Conservation (phyloP, 352 stramenopile genomes). For the Paralagenidium karlingii region DNA sequence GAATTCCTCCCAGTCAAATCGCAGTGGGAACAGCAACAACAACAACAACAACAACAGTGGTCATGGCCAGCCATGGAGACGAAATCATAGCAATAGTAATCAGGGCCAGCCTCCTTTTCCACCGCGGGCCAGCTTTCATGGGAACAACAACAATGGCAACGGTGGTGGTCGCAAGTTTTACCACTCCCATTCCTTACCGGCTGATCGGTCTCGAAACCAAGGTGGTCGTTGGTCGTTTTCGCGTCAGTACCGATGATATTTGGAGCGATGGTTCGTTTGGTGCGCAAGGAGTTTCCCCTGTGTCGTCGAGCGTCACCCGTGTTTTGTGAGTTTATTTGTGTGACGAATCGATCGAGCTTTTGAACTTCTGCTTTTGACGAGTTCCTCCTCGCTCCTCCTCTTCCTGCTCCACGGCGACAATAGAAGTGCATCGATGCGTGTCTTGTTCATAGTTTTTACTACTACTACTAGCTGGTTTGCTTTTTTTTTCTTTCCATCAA, state of each 20-base stretch:
- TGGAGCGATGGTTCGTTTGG: no score
- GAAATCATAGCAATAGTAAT: constrained; percentile 56
- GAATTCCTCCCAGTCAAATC: background rate
- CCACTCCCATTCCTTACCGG: constrained; percentile 29
- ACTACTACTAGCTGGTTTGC: no score
- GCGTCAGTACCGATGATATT: constrained; percentile 19
- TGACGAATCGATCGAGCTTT: no score
- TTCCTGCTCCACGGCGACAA: no score
- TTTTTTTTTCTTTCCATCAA: no score
- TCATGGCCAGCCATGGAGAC: constrained; percentile 36
- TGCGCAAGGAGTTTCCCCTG: no score
- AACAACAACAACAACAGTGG: constrained; percentile 6
- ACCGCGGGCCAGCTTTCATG: constrained; percentile 28
- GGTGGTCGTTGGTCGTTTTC: constrained; percentile 24
- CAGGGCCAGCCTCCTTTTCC: constrained; percentile 24
- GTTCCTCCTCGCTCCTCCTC: no score
- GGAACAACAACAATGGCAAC: constrained; percentile 3
- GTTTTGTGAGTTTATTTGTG: no score
- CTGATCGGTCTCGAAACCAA: constrained; percentile 36
- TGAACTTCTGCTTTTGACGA: no score
- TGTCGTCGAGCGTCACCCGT: no score
- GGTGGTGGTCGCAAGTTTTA: constrained; percentile 20
- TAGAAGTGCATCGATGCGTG: no score
- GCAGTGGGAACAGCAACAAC: background rate
- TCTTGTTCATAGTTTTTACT: no score